Conservation (phyloP, 139 green algal species). For the Gonium pectorale region DNA sequence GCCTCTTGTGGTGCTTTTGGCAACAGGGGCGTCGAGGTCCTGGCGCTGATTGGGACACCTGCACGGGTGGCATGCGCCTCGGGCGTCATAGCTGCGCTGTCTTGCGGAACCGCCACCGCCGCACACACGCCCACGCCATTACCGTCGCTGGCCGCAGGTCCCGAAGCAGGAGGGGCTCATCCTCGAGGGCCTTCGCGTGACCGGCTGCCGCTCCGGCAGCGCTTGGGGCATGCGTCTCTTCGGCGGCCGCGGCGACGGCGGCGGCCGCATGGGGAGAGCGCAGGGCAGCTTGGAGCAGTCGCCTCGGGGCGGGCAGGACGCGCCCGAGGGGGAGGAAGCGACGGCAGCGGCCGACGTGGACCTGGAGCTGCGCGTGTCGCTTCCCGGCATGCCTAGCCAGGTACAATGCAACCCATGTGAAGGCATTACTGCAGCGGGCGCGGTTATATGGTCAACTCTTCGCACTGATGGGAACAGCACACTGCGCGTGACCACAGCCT, state of each 20-base stretch:
- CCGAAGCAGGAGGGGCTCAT: background rate
- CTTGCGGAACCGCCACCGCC: too few relatives aligned
- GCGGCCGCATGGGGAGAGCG: background rate
- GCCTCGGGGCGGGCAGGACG: background rate
- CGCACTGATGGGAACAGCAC: too few relatives aligned
- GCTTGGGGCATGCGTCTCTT: constrained; percentile 52
- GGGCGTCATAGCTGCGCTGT: too few relatives aligned
- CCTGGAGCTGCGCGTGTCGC: constrained; percentile 47
- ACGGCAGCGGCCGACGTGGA: background rate
- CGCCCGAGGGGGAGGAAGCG: background rate
- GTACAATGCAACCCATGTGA: background rate
- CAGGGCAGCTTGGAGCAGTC: constrained; percentile 4
- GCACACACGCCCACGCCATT: too few relatives aligned
- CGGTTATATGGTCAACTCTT: too few relatives aligned
- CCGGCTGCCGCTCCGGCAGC: background rate
- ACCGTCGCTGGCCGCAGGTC: too few relatives aligned
- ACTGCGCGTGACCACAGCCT: too few relatives aligned
- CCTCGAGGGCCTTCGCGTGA: constrained; percentile 1
- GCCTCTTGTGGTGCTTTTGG: too few relatives aligned
- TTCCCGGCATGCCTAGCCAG: constrained; percentile 46
- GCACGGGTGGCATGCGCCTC: too few relatives aligned
- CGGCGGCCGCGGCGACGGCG: background rate
- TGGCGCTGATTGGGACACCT: too few relatives aligned
- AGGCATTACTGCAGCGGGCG: too few relatives aligned
- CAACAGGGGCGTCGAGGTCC: too few relatives aligned